Conservation (phyloP, 1,284 basidiomycete species). For the Pascua guehoae region DNA sequence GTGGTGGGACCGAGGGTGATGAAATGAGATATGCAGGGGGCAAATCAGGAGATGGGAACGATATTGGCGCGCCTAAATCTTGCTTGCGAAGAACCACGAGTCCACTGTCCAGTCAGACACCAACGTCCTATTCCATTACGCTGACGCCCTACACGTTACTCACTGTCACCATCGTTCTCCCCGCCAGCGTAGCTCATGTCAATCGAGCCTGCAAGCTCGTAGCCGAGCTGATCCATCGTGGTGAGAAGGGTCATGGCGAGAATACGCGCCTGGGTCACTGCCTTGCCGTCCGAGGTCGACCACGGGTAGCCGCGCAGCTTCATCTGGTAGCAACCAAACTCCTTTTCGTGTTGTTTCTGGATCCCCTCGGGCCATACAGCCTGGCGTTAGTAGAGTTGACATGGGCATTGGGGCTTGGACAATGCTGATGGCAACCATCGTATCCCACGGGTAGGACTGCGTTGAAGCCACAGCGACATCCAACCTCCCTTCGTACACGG, state of each 20-base stretch:
- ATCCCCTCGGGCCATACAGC: constrained; percentile 36
- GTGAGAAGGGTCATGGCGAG: constrained; percentile 28
- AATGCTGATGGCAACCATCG: no score
- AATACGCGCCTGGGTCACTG: constrained; percentile 27
- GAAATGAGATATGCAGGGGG: no score
- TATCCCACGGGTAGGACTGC: no score
- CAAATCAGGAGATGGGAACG: background rate
- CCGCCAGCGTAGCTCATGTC: constrained; percentile 30
- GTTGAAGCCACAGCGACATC: background rate
- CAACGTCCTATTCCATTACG: background rate
- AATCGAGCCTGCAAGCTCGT: constrained; percentile 34
- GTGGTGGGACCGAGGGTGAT: no score
- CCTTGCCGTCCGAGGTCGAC: constrained; percentile 25
- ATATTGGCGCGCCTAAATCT: constrained; percentile 4
- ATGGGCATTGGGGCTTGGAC: background rate
- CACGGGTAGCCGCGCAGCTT: constrained; percentile 41
- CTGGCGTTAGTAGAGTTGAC: background rate
- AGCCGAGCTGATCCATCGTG: constrained; percentile 36
- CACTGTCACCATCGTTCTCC: constrained; percentile 12
- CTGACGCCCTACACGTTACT: background rate
- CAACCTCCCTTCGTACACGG: no score
- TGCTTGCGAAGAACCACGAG: constrained; percentile 42
- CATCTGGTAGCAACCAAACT: constrained; percentile 32
- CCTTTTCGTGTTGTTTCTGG: constrained; percentile 34
- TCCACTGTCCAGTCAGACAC: constrained; percentile 27